Evolutionary conservation across 208 protist genomes (phyloP), one percentile per base, ranked within the genome.

Genomic region (Trypanosoma congolense): DNA sequence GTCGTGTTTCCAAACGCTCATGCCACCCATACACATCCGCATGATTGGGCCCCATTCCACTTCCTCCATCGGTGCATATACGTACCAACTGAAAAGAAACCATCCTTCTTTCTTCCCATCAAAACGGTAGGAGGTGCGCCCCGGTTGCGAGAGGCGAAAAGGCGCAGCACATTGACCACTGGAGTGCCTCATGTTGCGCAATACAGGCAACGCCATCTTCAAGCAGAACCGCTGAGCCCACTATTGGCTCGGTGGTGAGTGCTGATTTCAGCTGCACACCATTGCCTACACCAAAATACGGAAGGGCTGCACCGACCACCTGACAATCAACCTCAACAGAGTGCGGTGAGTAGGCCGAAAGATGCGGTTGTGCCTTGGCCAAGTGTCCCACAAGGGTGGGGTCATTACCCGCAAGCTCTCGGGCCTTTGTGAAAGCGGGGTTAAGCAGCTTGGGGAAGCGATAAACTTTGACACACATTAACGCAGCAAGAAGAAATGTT

Each of bases 391-490:
- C 78, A n/a, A 80, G 24, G 26, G 47, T 55, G 36, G 36, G 45
- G 47, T 66, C 71, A 43, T 74, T 71, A 18, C 79, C 69, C 0
- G 69, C 72, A 2, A 84, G 56, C 48, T 90, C 87, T 18, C 80
- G 70, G n/a, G 83, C 83, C 43, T 85, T 83, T 25, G 67, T 40
- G 58, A 91, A 91, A 30, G 70, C 75, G 41, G 42, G 36, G 58
- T 87, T 91, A 4, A 93, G 66, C 35, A 90, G 57, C 47, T 70
- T 81, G 24, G 87, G 87, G 38, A 93, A 82, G 33, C 80, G 83
- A 56, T 91, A 93, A 42, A 93, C 79, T 68, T 93, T 93, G 36
- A 93, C 87, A n/a, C 73, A 73, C 72, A 87, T 87, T 10, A 93
- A 67, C 3, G 83, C 54, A 0, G 87, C 80, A 18, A 87, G 47